Evolutionary conservation across 495 filamentous ascomycete species (phyloP), one percentile per base, ranked within the genome.

Genomic region (Parathielavia hyrcaniae): DNA sequence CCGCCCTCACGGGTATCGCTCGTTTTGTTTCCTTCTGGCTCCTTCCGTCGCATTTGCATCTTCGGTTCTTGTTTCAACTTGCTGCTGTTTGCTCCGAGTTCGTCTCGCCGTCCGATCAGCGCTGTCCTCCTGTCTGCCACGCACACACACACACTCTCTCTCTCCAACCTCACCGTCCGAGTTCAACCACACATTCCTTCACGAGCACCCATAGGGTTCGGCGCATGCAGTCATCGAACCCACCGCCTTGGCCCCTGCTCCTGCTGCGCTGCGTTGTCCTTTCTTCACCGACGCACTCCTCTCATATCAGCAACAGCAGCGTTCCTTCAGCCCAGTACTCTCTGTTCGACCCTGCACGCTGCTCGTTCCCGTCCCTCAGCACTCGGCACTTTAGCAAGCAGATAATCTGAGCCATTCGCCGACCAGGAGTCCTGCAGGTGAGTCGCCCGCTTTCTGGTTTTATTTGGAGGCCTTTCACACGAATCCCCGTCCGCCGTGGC

Each of bases 371-470:
- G 50, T 41, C 26, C 26, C 6, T 30, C 26, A 30, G 26, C 26
- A 30, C 26, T 30, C 50, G 20, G 23, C 39, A 43, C 38, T 34
- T 26, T 13, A 40, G 11, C 45, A 43, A 23, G 14, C 11, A 19
- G 48, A 50, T 13, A 50, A 45, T 51, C 23, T 14, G 48, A 48
- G 34, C 26, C 46, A 48, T 16, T 22, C 57, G 10, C 7, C 48
- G 40, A 39, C 50, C 49, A 43, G 49, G 49, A 53, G 40, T n/a
- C 49, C 23, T 61, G 59, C 59, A 61, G 59, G 59, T 61, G 32
- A 53, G 59, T 47, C 59, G 23, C 23, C 52, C 14, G 20, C 40
- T 53, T 16, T 48, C 36, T 53, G 52, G 23, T 40, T 48, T 44
- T 3, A 23, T n/a, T 12, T 22, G 3, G 10, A 32, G 26, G 16